These are phyloP conservation scores for Coemansia sp. DNA, from an alignment of 192 early-diverging fungal species.

Conservation along the genomic window DNA sequence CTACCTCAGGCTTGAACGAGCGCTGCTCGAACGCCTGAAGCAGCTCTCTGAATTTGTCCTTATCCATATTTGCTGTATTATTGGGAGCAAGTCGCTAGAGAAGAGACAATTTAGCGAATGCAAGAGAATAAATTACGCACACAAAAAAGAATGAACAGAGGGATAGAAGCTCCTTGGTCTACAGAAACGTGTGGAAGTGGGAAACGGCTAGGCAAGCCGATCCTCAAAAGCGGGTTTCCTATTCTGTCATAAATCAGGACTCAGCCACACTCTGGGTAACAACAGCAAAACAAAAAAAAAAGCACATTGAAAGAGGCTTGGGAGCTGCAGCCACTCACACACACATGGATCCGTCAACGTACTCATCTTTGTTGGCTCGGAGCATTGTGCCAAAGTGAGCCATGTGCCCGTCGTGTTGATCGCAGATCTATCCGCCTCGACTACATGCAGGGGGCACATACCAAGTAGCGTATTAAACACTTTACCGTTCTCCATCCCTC, in stretches of 20 bases:
- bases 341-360: background rate
- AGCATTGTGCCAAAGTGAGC: background rate
- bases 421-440: no score
- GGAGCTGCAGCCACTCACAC: background rate
- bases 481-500: no score
- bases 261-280: background rate
- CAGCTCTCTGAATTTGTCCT: slow-evolving; percentile 53
- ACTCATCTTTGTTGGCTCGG: background rate
- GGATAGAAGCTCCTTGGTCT: no score
- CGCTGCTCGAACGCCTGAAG: slow-evolving; percentile 53
- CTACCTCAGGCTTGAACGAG: slow-evolving; percentile 48
- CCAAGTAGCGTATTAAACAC: no score
- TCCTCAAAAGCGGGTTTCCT: no score
- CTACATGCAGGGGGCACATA: no score
- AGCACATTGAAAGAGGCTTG: background rate
- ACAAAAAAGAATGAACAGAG: no score
- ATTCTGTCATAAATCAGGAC: no score
- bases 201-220: no score
- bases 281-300: background rate
- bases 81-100: background rate
- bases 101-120: no score
- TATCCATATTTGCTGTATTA: slow-evolving; percentile 29
- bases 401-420: no score
- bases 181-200: background rate
- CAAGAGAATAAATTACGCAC: background rate